Percentiles rank a stretch among this genome's conserved stretches.
These are phyloP conservation scores for Striga asiatica DNA, from an alignment of 257 asterid species.

Conservation along the genomic window DNA sequence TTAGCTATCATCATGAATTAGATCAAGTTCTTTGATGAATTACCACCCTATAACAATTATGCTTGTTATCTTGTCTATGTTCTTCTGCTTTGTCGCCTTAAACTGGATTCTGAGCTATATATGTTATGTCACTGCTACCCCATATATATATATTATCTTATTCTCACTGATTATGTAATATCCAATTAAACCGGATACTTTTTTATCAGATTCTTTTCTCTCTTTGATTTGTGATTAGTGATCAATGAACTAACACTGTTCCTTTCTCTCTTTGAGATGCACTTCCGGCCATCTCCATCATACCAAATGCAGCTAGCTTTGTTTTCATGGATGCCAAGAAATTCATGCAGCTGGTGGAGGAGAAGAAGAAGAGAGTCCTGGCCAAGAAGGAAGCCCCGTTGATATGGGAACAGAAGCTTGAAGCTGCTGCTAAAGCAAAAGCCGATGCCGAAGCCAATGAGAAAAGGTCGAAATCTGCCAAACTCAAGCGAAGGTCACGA, in stretches of 20 bases:
- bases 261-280: conserved; percentile 99
- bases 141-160: neutral
- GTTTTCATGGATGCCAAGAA: conserved; percentile 96
- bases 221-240: conserved; percentile 8
- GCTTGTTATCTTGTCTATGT: neutral
- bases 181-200: no score
- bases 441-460: conserved; percentile 69
- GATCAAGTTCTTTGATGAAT: neutral
- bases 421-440: conserved; percentile 70
- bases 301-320: conserved; percentile 94
- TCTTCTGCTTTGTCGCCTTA: neutral
- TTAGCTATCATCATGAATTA: neutral
- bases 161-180: neutral
- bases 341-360: conserved; percentile 93
- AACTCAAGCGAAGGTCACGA: conserved; percentile 49
- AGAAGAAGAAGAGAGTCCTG: conserved; percentile 71
- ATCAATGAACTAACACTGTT: conserved; percentile 85
- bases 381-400: conserved; percentile 87
- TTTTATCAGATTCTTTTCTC: neutral
- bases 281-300: conserved; percentile 95
- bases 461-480: conserved; percentile 43
- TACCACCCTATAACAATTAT: neutral
- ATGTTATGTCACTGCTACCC: neutral
- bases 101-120: neutral
- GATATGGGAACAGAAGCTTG: conserved; percentile 97